Evolutionary conservation across 768 basidiomycete species (phyloP).

Genomic region (Podaxis rugospora): DNA sequence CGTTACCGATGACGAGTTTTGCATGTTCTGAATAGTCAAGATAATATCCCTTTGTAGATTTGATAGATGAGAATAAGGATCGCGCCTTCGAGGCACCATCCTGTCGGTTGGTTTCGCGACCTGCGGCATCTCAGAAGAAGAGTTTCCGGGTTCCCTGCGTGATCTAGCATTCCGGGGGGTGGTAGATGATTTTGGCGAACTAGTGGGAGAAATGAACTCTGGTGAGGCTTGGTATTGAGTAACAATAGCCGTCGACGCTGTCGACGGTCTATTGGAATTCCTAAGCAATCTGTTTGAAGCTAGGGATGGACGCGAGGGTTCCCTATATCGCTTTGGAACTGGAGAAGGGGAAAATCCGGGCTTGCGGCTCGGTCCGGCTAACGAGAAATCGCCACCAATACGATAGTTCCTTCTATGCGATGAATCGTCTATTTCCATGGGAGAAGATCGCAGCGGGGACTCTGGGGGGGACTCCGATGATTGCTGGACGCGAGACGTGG

Average conservation of each 20-base stretch:
- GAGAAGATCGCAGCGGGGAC: background rate
- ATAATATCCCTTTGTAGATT: conserved; percentile 21
- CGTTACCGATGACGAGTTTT: background rate
- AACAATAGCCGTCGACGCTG: background rate
- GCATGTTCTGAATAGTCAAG: conserved; percentile 10
- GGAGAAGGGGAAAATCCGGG: background rate
- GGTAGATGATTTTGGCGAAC: background rate
- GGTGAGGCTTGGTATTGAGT: conserved; percentile 1
- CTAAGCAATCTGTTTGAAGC: conserved; percentile 15
- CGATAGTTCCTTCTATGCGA: background rate
- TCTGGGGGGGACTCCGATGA: background rate
- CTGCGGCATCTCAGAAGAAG: background rate
- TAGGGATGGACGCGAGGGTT: conserved; percentile 16
- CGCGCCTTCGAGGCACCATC: background rate
- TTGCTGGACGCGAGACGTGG: background rate
- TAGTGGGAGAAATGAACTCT: background rate
- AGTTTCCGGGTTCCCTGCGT: background rate
- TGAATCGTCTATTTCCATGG: background rate
- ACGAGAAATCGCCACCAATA: background rate
- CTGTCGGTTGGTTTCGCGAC: background rate
- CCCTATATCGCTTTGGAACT: background rate
- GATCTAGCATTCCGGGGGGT: background rate
- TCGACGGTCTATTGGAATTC: background rate
- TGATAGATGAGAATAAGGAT: conserved; percentile 19
- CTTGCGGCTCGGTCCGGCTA: background rate